Base-by-base conservation (phyloP, 2,329 filamentous ascomycete genomes). In the Fusarium torulosum region DNA sequence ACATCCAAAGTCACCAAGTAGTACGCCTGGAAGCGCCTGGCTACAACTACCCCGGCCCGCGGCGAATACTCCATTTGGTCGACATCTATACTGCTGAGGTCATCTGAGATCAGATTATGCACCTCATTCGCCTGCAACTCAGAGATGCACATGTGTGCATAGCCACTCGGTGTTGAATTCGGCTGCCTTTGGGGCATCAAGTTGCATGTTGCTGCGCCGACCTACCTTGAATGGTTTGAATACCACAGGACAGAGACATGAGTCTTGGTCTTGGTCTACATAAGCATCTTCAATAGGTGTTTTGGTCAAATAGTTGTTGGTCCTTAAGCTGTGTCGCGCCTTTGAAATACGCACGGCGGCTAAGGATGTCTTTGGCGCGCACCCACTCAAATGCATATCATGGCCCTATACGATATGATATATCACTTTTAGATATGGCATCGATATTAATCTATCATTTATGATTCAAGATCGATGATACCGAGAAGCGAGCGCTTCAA, bases 31-130 rank as follows among this genome's bases (percentile, higher is more conserved):
- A 20, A 41, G 33, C 23, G 38, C 33, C 37, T 20, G n/a, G 13
- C 42, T 21, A 29, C n/a, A 9, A 14, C 7, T 53, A 59, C 58
- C 10, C 37, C 62, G 59, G 25, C 35, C 46, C 62, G 54, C 43
- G 44, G 49, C 19, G 14, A 33, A 38, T 19, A 46, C 38, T 29
- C 4, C 14, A 31, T 45, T 47, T 35, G 20, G 42, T 33, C 25
- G 20, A 19, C 23, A 25, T 31, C 17, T 35, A 31, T 21, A 19
- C 19, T 37, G 7, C 33, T 50, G 45, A 56, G 37, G 60, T 61
- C 40, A 61, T 61, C 20, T 23, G 51, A 38, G 57, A 47, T 45
- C 19, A 50, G 23, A 33, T 37, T 15, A 41, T 65, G 45, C 25
- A 51, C 21, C 35, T 51, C 29, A 43, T 47, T 42, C 37, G 31